A percentile compares a stretch with the other conserved stretches of the same genome.
Conservation (phyloP, 352 stramenopile species). For the Globisporangium heterothallicum region DNA sequence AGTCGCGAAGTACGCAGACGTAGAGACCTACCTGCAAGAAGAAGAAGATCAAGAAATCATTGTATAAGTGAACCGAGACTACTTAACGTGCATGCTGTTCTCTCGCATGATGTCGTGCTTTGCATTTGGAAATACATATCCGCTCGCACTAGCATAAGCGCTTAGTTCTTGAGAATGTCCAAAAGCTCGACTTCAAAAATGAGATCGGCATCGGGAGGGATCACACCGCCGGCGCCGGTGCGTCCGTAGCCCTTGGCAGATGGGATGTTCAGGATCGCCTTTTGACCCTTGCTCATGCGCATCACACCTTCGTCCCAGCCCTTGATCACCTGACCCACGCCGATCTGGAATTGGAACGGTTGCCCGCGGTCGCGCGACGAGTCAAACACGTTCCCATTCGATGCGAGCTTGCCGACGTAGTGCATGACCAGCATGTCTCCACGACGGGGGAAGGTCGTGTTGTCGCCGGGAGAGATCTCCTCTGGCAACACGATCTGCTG, state of each 20-base stretch:
- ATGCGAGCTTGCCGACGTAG: constrained; percentile 71
- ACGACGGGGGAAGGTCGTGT: constrained; percentile 50
- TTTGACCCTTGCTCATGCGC: constrained; percentile 94
- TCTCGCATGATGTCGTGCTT: neutral
- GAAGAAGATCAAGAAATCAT: constrained; percentile 21
- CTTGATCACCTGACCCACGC: constrained; percentile 88
- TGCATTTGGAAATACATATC: neutral
- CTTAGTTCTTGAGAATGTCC: constrained; percentile 42
- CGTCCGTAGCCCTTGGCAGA: constrained; percentile 91
- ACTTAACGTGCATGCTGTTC: neutral
- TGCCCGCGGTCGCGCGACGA: constrained; percentile 65
- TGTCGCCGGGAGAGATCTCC: constrained; percentile 59
- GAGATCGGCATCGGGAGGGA: constrained; percentile 90
- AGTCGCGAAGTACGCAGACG: constrained; percentile 52
- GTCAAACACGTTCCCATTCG: constrained; percentile 67
- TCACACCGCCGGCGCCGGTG: constrained; percentile 73
- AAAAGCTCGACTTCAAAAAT: constrained; percentile 93
- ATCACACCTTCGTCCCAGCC: constrained; percentile 95
- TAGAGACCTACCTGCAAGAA: constrained; percentile 51
- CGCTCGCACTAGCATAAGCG: neutral
- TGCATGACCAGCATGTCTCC: constrained; percentile 83
- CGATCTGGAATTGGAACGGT: constrained; percentile 80
- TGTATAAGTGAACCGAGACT: constrained; percentile 6
- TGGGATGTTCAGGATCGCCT: constrained; percentile 88
- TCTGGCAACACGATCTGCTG: constrained; percentile 72